Conservation (phyloP, 345 rosid species). For the Eutrema japonicum region DNA sequence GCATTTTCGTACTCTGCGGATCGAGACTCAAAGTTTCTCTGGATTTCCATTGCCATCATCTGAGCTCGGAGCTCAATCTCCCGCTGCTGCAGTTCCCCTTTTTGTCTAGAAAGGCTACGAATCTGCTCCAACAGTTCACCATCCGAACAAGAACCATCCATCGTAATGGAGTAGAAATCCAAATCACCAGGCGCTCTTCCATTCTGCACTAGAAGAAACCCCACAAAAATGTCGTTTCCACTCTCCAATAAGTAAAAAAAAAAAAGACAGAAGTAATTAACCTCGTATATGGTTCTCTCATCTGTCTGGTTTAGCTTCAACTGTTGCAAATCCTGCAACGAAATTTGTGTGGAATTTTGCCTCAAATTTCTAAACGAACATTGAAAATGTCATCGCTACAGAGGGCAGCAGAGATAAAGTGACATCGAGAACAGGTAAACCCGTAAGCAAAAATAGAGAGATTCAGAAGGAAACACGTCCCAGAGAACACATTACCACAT, state of each 20-base stretch:
- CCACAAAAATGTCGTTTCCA: conserved; percentile 4
- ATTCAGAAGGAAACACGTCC: conserved; percentile 1
- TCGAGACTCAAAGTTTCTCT: conserved; percentile 60
- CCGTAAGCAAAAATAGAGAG: neutral
- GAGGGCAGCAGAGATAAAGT: conserved; percentile 4
- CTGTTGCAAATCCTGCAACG: conserved; percentile 63
- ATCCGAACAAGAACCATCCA: conserved; percentile 56
- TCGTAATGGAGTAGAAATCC: conserved; percentile 61
- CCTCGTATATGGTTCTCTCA: conserved; percentile 89
- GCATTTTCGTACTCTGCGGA: conserved; percentile 68
- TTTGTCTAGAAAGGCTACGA: conserved; percentile 58
- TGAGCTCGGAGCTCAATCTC: conserved; percentile 89
- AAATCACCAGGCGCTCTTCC: conserved; percentile 70
- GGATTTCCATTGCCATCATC: conserved; percentile 64
- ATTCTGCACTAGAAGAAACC: conserved; percentile 69
- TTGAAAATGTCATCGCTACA: neutral
- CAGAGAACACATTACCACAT: conserved; percentile 47
- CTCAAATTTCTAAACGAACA: neutral
- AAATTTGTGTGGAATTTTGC: neutral
- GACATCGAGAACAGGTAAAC: neutral
- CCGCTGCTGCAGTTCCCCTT: conserved; percentile 72
- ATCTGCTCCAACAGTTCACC: conserved; percentile 70
- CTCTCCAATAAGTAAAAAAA: neutral
- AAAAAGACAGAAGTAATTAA: conserved; percentile 39
- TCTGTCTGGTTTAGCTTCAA: conserved; percentile 65